Percentiles rank a stretch among this genome's conserved stretches.
phyloP scores from a whole-genome alignment of 768 basidiomycete species.

The Megacollybia marginata region DNA sequence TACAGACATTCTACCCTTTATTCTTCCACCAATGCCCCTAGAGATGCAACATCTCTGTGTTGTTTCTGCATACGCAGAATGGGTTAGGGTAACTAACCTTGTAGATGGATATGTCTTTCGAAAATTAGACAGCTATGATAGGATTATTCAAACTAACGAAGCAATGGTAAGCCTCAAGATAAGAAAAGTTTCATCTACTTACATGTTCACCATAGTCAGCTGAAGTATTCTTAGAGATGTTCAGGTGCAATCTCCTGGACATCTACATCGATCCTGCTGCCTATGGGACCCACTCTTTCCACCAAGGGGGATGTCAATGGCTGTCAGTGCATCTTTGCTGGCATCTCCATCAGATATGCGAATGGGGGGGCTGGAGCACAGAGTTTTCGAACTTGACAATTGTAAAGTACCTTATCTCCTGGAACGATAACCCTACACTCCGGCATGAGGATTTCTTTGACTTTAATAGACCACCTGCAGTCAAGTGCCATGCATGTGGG shows the following conservation, averaged over 20 bases:
- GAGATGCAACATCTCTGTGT: conserved; percentile 25
- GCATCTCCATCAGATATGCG: conserved; percentile 29
- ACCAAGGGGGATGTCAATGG: conserved; percentile 33
- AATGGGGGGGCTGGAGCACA: conserved; percentile 41
- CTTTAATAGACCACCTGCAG: conserved; percentile 14
- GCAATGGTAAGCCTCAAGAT: conserved; percentile 17
- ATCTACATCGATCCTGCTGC: conserved; percentile 25
- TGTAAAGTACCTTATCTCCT: conserved; percentile 34
- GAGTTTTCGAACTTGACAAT: conserved; percentile 32
- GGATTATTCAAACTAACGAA: conserved; percentile 11
- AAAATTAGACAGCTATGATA: conserved; percentile 19
- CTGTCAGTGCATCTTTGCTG: conserved; percentile 24
- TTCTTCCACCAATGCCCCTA: conserved; percentile 14
- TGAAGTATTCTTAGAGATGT: conserved; percentile 28
- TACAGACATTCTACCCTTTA: conserved; percentile 23
- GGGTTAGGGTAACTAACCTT: conserved; percentile 17
- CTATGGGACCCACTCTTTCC: conserved; percentile 36
- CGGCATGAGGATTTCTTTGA: conserved; percentile 29
- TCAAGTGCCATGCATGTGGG: conserved; percentile 21
- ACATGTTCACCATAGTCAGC: conserved; percentile 18
- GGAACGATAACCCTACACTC: conserved; percentile 28
- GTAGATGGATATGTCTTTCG: conserved; percentile 26
- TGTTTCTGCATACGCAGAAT: conserved; percentile 23
- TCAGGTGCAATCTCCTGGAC: conserved; percentile 33
- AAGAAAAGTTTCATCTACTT: neutral